Base-by-base conservation (phyloP, 148 eudicot genomes). In the Linanthus parryae region DNA sequence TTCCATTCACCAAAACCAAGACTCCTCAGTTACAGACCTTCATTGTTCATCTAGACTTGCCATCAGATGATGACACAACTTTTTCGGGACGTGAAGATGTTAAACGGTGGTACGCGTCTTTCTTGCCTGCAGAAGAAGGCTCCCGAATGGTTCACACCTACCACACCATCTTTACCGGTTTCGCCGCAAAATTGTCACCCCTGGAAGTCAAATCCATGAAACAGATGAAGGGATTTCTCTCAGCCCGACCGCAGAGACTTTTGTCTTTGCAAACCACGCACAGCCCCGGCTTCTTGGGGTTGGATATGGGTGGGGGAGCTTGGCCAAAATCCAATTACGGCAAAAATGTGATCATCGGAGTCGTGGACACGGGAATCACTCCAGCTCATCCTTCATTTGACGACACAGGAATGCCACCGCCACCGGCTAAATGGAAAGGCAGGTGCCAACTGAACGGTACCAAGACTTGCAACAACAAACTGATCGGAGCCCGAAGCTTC, bases 71-170 rank as follows among this genome's bases (percentile, higher is more conserved):
- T n/a, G n/a, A n/a, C n/a, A n/a, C n/a, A n/a, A n/a, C n/a, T n/a
- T n/a, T n/a, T n/a, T n/a, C n/a, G n/a, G n/a, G n/a, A n/a, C n/a
- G n/a, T n/a, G n/a, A n/a, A n/a, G n/a, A n/a, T n/a, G n/a, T n/a
- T n/a, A n/a, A n/a, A n/a, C n/a, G n/a, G 48, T 82, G 82, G 79
- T 73, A 92, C 78, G 29, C 84, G n/a, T n/a, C n/a, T n/a, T n/a
- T n/a, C n/a, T n/a, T n/a, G n/a, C n/a, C n/a, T n/a, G n/a, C n/a
- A n/a, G n/a, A n/a, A n/a, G n/a, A 84, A 56, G 13, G 74, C 37
- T 52, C 44, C 35, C 51, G 26, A 16, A 59, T 81, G 58, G 76
- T 92, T 48, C 87, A 87, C 96, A 54, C 96, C 36, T 92, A 87
- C 68, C 24, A 59, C 37, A 73, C 22, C 74, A 74, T 83, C 58